Evolutionary conservation across 1,139 yeast genomes (phyloP), one percentile per base, ranked within the genome.

Genomic region (Yamadazyma diddensiae): DNA sequence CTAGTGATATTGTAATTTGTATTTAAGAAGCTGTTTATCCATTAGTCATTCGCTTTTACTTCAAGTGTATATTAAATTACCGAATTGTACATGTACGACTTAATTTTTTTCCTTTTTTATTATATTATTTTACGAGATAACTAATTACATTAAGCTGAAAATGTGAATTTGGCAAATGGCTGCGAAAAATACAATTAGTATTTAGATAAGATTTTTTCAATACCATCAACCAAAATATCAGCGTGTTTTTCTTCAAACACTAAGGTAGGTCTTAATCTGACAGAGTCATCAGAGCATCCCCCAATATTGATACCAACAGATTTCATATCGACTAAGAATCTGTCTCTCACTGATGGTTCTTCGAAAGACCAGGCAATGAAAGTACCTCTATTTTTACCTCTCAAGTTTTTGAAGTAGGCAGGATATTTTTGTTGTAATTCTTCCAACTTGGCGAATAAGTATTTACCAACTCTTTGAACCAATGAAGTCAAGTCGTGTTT

Each of bases 331-430:
- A 53, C 46, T 44, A 81, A 62, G 36, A 81, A 62, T 33, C 62
- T 53, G 47, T 77, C 76, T 64, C 88, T 73, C 28, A 53, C 49
- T 21, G 59, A 62, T 13, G 70, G 52, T 29, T 63, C 55, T 31
- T 63, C 67, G 47, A 77, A 66, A 50, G 79, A 82, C 81, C 84
- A 82, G n/a, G 88, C 87, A 53, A 81, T 79, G 52, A 80, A 81
- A 15, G 86, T 79, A 38, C 84, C 88, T 55, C 76, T 75, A 43
- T 65, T 59, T 49, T 80, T 71, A 39, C 90, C 88, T 62, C 90
- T 73, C 52, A 82, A 65, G 54, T 76, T 73, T 39, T 55, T 55
- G 31, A 77, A 57, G 41, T 57, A 56, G 14, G 55, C 50, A 15
- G 81, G 77, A 49, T 67, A 65, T 44, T 70, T 63, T 8, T 49